These are phyloP conservation scores for Spinellus fusiger DNA, from an alignment of 192 early-diverging fungal genomes.

Conservation along the genomic window DNA sequence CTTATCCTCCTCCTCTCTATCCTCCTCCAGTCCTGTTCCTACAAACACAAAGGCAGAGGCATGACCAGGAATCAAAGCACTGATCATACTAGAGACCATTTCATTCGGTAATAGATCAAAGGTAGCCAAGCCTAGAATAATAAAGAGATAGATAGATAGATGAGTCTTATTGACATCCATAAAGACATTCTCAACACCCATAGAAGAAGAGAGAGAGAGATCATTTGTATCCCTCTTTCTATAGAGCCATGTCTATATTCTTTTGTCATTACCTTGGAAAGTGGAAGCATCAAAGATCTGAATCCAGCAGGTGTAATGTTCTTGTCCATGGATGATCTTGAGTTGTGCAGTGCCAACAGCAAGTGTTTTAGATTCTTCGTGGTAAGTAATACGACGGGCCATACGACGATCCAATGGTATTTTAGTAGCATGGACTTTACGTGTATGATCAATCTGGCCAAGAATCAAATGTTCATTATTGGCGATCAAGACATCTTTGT, in stretches of 20 bases:
- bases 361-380: constrained; percentile 48
- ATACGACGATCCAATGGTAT: constrained; percentile 57
- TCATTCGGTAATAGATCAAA: constrained; percentile 38
- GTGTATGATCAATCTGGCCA: constrained; percentile 74
- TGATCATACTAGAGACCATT: constrained; percentile 36
- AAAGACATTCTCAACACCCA: too few species aligned
- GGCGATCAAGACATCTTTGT: constrained; percentile 60
- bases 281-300: constrained; percentile 65
- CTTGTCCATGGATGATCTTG: constrained; percentile 21
- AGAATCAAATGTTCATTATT: constrained; percentile 55
- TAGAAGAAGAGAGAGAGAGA: background rate
- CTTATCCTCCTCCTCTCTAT: constrained; percentile 49
- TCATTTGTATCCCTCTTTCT: background rate
- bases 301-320: constrained; percentile 45
- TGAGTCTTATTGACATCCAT: too few species aligned
- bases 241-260: background rate
- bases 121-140: constrained; percentile 32
- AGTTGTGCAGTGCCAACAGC: constrained; percentile 53
- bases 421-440: constrained; percentile 77
- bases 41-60: constrained; percentile 54
- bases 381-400: constrained; percentile 63
- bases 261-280: constrained; percentile 55
- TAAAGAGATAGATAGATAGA: too few species aligned
- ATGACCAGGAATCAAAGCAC: constrained; percentile 35
- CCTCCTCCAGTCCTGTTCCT: constrained; percentile 68